Base-by-base conservation (phyloP, 1,139 yeast species). In the Kodamaea derodonti region DNA sequence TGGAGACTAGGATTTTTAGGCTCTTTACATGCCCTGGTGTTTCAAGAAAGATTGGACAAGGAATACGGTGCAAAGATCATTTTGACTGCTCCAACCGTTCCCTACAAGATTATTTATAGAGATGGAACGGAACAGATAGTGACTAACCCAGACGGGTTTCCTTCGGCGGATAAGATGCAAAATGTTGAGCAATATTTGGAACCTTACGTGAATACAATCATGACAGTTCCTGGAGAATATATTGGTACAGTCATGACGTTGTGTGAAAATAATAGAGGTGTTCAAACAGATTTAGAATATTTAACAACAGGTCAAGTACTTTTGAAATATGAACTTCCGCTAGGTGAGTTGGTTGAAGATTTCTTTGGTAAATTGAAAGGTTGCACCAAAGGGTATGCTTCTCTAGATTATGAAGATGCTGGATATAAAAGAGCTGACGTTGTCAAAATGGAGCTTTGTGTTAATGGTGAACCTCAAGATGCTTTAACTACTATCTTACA, bases 1-100 rank as follows among this genome's bases (percentile, higher is more conserved):
- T 92, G 98, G 98, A 76, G 97, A 55, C 64, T 92, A 26, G 98
- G 98, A 1, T 92, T 92, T 52, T 64, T 92, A 31, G 98, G 98
- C 0, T 87, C 97, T 0, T 62, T 92, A 24, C 98, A 92, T 65
- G 97, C 97, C 0, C 82, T 95, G 14, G 97, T 92, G 2, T 92
- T 92, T 59, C 83, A 85, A 47, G 97, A 92, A 50, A 65, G 98
- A 34, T 66, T 92, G 39, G 95, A 88, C 48, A 85, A 84, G 43
- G 98, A 92, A 54, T 92, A 92, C 51, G 97, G 97, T 3, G 90
- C 95, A 2, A 83, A 86, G 40, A 75, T 92, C 43, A 88, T 92
- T 45, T 80, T 92, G 40, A 92, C 98, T 0, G 90, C 95, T 3
- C 97, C 98, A 1, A 90, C 97, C 0, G 98, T 92, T 9, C 98